Conservation (phyloP, 2,329 filamentous ascomycete genomes). For the Beauveria sp. region DNA sequence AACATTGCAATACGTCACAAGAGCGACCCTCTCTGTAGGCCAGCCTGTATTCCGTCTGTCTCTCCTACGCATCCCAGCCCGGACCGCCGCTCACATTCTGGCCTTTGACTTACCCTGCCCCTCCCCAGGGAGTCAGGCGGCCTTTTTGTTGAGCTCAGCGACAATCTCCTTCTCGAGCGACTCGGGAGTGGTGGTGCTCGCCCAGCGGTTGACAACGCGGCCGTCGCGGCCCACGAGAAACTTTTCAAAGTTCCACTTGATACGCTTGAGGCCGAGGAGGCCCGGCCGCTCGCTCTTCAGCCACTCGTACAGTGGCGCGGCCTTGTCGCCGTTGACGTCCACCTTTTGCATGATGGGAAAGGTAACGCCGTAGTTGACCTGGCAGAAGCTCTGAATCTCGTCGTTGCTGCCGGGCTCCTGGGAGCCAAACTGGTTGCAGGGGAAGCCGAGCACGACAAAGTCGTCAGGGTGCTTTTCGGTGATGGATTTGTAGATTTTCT, state of each 20-base stretch:
- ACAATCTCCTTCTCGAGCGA: conserved; percentile 66
- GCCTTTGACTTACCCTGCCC: neutral
- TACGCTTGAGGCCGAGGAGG: conserved; percentile 74
- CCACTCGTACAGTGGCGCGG: conserved; percentile 74
- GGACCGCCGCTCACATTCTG: neutral
- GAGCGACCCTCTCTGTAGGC: neutral
- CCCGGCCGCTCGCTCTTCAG: conserved; percentile 68
- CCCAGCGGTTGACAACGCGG: conserved; percentile 78
- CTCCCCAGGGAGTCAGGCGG: neutral
- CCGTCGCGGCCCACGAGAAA: conserved; percentile 85
- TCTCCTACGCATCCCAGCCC: neutral
- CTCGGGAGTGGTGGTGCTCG: conserved; percentile 81
- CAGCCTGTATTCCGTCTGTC: neutral
- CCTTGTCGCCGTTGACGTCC: conserved; percentile 82
- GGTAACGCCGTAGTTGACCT: conserved; percentile 82
- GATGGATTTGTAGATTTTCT: conserved; percentile 79
- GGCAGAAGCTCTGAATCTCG: conserved; percentile 78
- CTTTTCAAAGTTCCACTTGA: conserved; percentile 99
- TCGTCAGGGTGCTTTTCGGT: conserved; percentile 61
- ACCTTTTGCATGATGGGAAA: conserved; percentile 91
- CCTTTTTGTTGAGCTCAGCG: conserved; percentile 58
- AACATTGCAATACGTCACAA: neutral
- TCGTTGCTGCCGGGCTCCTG: conserved; percentile 84
- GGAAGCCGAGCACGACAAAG: conserved; percentile 88
- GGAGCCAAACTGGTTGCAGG: conserved; percentile 92